These are phyloP conservation scores for Camelina neglecta DNA, from an alignment of 345 rosid species.

Conservation along the genomic window DNA sequence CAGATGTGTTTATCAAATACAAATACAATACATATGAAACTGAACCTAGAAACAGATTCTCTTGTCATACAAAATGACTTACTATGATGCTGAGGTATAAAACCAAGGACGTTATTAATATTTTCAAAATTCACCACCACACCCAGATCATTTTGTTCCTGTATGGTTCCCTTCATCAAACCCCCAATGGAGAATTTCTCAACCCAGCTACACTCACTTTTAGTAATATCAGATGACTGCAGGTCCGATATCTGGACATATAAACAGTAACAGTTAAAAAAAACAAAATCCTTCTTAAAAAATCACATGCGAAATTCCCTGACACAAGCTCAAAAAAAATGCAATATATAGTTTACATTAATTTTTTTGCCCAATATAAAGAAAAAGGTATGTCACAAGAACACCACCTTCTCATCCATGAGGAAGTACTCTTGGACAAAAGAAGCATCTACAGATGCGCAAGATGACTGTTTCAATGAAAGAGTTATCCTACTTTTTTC, in stretches of 20 bases:
- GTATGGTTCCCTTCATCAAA: conserved; percentile 69
- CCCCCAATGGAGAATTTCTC: conserved; percentile 77
- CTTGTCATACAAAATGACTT: conserved; percentile 41
- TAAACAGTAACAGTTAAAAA: conserved; percentile 27
- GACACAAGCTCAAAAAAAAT: conserved; percentile 12
- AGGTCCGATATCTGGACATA: conserved; percentile 71
- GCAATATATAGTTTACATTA: conserved; percentile 5
- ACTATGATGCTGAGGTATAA: conserved; percentile 81
- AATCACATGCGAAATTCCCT: conserved; percentile 7
- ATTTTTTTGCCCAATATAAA: too few relatives aligned
- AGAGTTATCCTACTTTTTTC: conserved; percentile 76
- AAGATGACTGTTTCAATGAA: conserved; percentile 85
- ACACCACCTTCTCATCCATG: conserved; percentile 75
- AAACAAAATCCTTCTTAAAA: conserved; percentile 5
- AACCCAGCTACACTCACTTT: conserved; percentile 63
- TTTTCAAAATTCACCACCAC: conserved; percentile 75
- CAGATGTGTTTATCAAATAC: conserved; percentile 5
- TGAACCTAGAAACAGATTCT: conserved; percentile 14
- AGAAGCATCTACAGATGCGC: conserved; percentile 82
- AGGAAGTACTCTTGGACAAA: conserved; percentile 77
- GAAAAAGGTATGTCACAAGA: conserved; percentile 1
- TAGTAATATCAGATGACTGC: conserved; percentile 56
- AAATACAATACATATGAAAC: conserved; percentile 9
- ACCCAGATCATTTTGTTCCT: conserved; percentile 80
- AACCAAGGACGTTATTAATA: conserved; percentile 71